Evolutionary conservation across 2,329 filamentous ascomycete species (phyloP), one percentile per base, ranked within the genome.

Genomic region (Emydomyces testavorans): DNA sequence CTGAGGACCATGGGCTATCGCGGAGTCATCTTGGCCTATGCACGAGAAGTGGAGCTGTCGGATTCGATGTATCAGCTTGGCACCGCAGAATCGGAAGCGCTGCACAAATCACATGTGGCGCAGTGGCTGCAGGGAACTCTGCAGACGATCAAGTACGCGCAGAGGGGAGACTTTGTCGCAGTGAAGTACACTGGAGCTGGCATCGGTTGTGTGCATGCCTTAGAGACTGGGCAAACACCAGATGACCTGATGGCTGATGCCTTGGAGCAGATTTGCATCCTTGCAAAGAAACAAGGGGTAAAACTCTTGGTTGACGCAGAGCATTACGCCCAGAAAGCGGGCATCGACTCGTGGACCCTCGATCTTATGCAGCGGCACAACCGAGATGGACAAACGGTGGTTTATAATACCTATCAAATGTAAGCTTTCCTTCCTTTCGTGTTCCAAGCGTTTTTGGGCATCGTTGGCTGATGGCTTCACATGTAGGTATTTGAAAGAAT

Each of bases 161-260:
- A 67, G 26, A 57, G 66, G n/a, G 71, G 71, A 3, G 73, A 76
- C 52, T 75, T 71, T 53, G 61, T 76, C 31, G 72, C 70, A 16
- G 59, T 77, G 48, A 76, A 76, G 68, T 73, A 92, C 72, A 88
- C 83, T 1, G 88, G 88, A 6, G 84, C 89, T 7, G 88, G 53
- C n/a, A 36, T 49, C 23, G 50, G 50, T 36, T 49, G 49, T 42
- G 53, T 55, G 20, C 35, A 52, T 11, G 28, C 49, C 31, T 37
- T 55, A 23, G 53, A 54, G 36, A 40, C 48, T 15, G 52, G 53
- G 5, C 41, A 46, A 15, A 35, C 39, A 15, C 50, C 50, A 34
- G 53, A 55, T 31, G 31, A 23, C 8, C 21, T 50, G n/a, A 52
- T 55, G 42, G 34, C 46, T 26, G 48, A 52, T 31, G 53, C 53